Percentiles rank a stretch among this genome's conserved stretches.
Evolutionary conservation across 306 rosid species (phyloP).

Genomic region (Macrotyloma uniflorum): DNA sequence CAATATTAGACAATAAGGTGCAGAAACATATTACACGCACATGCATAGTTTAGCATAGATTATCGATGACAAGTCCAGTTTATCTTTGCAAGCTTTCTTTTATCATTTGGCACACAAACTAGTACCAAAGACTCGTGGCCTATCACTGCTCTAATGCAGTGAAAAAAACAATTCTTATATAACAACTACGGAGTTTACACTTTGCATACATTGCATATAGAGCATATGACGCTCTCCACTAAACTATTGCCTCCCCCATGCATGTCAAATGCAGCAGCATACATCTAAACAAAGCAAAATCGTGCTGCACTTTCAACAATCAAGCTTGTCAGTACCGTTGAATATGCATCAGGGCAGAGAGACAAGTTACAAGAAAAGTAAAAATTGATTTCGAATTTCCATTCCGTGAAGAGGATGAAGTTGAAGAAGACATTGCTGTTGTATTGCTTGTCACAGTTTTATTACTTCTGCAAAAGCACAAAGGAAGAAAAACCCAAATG

Average conservation of each 20-base stretch:
- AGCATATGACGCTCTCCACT: conserved; percentile 12
- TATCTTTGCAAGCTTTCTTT: conserved; percentile 27
- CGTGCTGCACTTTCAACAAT: conserved; percentile 38
- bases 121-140: conserved; percentile 26
- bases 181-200: conserved; percentile 37
- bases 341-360: conserved; percentile 39
- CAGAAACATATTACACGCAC: neutral
- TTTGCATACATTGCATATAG: conserved; percentile 18
- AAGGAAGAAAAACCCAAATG: conserved; percentile 33
- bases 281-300: conserved; percentile 44
- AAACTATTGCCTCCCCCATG: conserved; percentile 25
- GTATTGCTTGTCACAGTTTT: conserved; percentile 66
- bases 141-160: conserved; percentile 35
- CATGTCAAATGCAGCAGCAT: conserved; percentile 40
- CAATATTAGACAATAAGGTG: neutral
- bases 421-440: conserved; percentile 74
- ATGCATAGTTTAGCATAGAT: neutral
- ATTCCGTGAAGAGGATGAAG: conserved; percentile 53
- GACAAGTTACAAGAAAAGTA: conserved; percentile 39
- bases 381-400: conserved; percentile 43
- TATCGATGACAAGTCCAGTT: neutral
- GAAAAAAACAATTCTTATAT: neutral
- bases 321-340: conserved; percentile 41
- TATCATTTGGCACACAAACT: conserved; percentile 45
- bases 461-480: conserved; percentile 58